phyloP scores from a whole-genome alignment of 345 rosid genomes.

The Citrus mangshanensis region DNA sequence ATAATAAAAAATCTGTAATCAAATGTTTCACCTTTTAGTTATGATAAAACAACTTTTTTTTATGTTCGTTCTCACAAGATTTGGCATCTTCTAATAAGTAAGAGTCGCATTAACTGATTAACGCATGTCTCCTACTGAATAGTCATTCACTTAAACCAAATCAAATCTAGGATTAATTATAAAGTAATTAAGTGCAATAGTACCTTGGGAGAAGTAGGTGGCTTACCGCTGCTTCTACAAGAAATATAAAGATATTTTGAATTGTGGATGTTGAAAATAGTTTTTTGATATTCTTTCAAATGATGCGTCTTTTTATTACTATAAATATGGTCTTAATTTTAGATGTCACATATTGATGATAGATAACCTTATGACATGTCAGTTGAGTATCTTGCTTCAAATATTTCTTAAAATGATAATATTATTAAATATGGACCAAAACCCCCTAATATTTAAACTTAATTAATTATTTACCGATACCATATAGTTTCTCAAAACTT shows the following conservation, averaged over 20 bases:
- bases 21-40: conserved; percentile 28
- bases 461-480: too few relatives aligned
- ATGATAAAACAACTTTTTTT: background rate
- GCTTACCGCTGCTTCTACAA: background rate
- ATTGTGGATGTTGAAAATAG: background rate
- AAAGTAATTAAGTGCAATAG: background rate
- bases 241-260: background rate
- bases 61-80: too few relatives aligned
- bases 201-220: background rate
- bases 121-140: background rate
- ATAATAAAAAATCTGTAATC: conserved; percentile 23
- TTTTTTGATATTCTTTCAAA: background rate
- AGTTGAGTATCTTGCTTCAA: too few relatives aligned
- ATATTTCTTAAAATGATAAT: too few relatives aligned
- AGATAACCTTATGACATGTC: background rate
- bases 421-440: too few relatives aligned
- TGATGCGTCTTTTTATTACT: background rate
- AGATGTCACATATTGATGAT: background rate
- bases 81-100: background rate
- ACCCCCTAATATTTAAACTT: too few relatives aligned
- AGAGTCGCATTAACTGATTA: background rate
- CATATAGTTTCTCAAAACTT: too few relatives aligned
- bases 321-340: background rate
- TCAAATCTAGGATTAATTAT: background rate
- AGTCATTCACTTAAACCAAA: background rate